Evolutionary conservation across 78 protist genomes (phyloP).

Genomic region (Bigelowiella natans): DNA sequence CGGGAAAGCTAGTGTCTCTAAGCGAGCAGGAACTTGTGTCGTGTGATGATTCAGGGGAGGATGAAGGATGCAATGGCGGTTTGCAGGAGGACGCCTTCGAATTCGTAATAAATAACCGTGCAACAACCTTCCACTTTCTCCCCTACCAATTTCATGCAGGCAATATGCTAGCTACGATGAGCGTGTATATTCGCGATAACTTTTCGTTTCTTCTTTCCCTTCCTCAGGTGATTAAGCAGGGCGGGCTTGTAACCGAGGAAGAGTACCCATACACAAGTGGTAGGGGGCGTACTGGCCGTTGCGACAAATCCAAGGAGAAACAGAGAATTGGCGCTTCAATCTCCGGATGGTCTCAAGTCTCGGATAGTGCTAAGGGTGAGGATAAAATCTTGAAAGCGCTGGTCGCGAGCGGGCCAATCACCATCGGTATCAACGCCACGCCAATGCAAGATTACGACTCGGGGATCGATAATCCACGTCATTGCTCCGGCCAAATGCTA

Average conservation of each 20-base stretch:
- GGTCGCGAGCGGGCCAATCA: conserved; percentile 17
- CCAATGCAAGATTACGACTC: neutral
- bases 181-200: too few relatives aligned
- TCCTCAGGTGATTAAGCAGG: too few relatives aligned
- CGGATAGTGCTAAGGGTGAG: neutral
- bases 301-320: neutral
- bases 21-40: conserved; percentile 52
- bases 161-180: too few relatives aligned
- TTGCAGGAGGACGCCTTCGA: conserved; percentile 34
- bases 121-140: too few relatives aligned
- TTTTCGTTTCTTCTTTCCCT: too few relatives aligned
- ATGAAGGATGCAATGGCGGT: conserved; percentile 57
- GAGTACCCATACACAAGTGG: conserved; percentile 51
- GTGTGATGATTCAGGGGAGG: conserved; percentile 29
- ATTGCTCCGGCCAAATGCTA: conserved; percentile 14
- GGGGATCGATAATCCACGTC: neutral
- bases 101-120: conserved; percentile 25
- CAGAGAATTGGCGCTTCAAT: neutral
- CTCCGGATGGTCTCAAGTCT: neutral
- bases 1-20: conserved; percentile 20
- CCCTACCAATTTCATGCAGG: too few relatives aligned
- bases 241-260: conserved; percentile 44
- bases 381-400: neutral
- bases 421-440: conserved; percentile 16
- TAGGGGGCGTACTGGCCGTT: neutral